Conservation (phyloP, 2,329 filamentous ascomycete species). For the Lachnellula subtilissima region DNA sequence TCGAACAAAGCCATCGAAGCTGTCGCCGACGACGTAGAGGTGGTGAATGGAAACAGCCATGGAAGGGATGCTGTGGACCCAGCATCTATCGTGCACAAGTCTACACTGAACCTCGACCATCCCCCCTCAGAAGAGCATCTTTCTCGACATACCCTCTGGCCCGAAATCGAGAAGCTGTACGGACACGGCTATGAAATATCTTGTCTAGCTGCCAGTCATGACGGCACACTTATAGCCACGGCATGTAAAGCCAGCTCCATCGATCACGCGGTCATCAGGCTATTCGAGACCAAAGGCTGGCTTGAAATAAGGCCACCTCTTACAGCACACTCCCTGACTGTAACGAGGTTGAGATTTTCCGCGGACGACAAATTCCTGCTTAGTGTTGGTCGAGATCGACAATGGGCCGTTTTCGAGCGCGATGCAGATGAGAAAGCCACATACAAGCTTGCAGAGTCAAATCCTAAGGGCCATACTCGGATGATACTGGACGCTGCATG, state of each 20-base stretch:
- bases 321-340: conserved; percentile 79
- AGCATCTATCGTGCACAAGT: conserved; percentile 51
- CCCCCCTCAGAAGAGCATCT: conserved; percentile 89
- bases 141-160: conserved; percentile 87
- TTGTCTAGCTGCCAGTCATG: conserved; percentile 71
- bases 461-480: conserved; percentile 80
- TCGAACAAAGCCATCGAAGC: conserved; percentile 87
- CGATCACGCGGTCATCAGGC: conserved; percentile 88
- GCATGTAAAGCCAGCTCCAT: conserved; percentile 89
- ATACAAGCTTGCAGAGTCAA: conserved; percentile 58
- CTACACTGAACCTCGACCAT: conserved; percentile 60
- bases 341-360: conserved; percentile 78
- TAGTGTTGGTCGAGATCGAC: conserved; percentile 85
- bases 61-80: conserved; percentile 52
- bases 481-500: conserved; percentile 92
- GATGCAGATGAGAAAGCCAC: conserved; percentile 30
- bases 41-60: conserved; percentile 39
- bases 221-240: conserved; percentile 74
- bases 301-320: conserved; percentile 80
- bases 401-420: conserved; percentile 78
- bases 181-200: conserved; percentile 97
- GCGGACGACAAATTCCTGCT: conserved; percentile 68
- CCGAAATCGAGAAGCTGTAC: conserved; percentile 93
- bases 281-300: conserved; percentile 86
- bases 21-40: conserved; percentile 45